Evolutionary conservation across 257 asterid species (phyloP).

Genomic region (Solanum gracilifrons): DNA sequence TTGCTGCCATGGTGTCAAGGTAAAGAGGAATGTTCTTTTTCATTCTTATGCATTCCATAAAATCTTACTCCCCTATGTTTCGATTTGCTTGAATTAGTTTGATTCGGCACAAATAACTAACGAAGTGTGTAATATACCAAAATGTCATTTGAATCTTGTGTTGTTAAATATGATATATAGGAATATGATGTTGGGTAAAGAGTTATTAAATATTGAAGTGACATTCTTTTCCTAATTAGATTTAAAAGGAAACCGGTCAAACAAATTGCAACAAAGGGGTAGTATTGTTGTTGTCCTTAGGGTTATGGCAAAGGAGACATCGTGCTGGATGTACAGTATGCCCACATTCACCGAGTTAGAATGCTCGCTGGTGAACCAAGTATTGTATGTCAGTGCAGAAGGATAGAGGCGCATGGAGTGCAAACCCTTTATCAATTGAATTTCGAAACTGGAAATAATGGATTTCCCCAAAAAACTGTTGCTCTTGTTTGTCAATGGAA

Average conservation of each 20-base stretch:
- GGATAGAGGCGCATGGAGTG: neutral
- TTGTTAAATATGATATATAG: neutral
- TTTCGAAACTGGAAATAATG: neutral
- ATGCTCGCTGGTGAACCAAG: neutral
- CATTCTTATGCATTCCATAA: neutral
- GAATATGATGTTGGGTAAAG: neutral
- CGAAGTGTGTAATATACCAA: neutral
- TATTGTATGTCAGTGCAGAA: neutral
- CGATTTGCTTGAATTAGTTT: neutral
- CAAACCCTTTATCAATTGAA: neutral
- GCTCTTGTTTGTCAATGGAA: neutral
- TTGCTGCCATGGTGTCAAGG: conserved; percentile 66
- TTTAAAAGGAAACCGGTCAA: neutral
- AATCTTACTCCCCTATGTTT: neutral
- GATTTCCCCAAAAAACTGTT: neutral
- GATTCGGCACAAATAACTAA: neutral
- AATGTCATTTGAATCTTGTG: neutral
- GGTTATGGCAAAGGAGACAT: neutral
- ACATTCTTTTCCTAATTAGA: neutral
- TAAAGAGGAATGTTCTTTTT: conserved; percentile 25
- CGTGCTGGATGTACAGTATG: neutral
- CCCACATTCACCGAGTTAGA: neutral
- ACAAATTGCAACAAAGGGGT: neutral
- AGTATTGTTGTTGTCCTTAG: neutral
- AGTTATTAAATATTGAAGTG: neutral